A percentile compares a stretch with the other conserved stretches of the same genome.
Conservation (phyloP, 1,284 basidiomycete species). For the Amylostereum areolatum region DNA sequence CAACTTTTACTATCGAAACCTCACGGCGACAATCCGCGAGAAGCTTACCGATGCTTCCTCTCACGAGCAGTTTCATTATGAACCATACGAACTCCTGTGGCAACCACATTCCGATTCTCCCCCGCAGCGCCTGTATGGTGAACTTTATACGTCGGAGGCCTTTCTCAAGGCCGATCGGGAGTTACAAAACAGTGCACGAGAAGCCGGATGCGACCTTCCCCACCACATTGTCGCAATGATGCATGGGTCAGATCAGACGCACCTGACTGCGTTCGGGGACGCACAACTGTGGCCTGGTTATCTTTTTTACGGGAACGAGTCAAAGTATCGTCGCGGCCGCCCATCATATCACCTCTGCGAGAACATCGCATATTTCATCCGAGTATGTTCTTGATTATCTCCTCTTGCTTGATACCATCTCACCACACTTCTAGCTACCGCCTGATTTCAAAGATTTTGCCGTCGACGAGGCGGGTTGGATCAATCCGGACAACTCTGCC, state of each 20-base stretch:
- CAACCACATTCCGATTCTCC: neutral
- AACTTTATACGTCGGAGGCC: constrained; percentile 26
- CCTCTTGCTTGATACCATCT: neutral
- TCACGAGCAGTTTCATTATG: constrained; percentile 1
- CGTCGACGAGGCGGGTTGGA: neutral
- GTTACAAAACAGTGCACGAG: constrained; percentile 9
- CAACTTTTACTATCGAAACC: too few relatives aligned
- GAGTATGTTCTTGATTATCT: constrained; percentile 13
- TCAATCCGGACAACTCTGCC: neutral
- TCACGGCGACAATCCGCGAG: too few relatives aligned
- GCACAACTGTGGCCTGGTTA: constrained; percentile 17
- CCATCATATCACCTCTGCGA: constrained; percentile 17
- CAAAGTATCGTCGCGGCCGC: constrained; percentile 20
- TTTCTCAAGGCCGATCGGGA: constrained; percentile 22
- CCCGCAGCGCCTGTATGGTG: constrained; percentile 15
- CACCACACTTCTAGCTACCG: constrained; percentile 7
- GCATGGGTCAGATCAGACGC: constrained; percentile 19
- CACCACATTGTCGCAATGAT: constrained; percentile 13
- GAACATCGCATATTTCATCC: constrained; percentile 24
- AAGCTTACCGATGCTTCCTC: too few relatives aligned
- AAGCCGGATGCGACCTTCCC: constrained; percentile 15
- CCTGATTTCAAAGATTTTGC: constrained; percentile 11
- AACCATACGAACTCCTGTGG: neutral
- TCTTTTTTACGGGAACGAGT: constrained; percentile 20
- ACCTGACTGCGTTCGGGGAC: constrained; percentile 15